These are phyloP conservation scores for Emergomyces africanus DNA, from an alignment of 2,329 filamentous ascomycete genomes.

Conservation along the genomic window DNA sequence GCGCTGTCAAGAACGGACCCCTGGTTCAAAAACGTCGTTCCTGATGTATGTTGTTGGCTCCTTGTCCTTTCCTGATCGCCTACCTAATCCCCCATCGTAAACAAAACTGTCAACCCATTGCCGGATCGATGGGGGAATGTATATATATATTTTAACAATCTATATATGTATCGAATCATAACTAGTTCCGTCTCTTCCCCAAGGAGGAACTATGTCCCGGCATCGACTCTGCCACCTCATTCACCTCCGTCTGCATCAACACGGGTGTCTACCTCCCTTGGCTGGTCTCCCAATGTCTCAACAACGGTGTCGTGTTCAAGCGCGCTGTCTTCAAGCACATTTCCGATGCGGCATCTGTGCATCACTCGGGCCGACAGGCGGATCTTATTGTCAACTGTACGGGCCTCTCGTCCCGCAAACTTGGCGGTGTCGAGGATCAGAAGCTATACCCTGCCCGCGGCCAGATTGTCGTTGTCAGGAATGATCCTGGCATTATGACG, in stretches of 20 bases:
- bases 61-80: background rate
- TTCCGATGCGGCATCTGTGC: slow-evolving; percentile 50
- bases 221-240: slow-evolving; percentile 59
- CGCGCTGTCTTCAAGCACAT: slow-evolving; percentile 57
- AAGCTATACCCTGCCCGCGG: slow-evolving; percentile 65
- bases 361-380: slow-evolving; percentile 44
- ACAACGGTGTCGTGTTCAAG: slow-evolving; percentile 55
- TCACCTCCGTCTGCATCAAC: slow-evolving; percentile 85
- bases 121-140: too few species aligned
- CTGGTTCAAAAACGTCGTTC: slow-evolving; percentile 61
- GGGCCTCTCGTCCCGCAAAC: slow-evolving; percentile 58
- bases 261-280: slow-evolving; percentile 77
- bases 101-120: too few species aligned
- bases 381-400: slow-evolving; percentile 75
- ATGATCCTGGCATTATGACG: slow-evolving; percentile 59
- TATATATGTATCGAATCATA: background rate
- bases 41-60: slow-evolving; percentile 42
- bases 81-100: background rate
- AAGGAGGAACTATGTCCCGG: slow-evolving; percentile 46
- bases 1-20: slow-evolving; percentile 54
- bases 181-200: slow-evolving; percentile 48
- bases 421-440: slow-evolving; percentile 70
- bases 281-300: slow-evolving; percentile 67
- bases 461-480: slow-evolving; percentile 73
- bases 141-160: background rate